These are phyloP conservation scores for Raphanus sativus DNA, from an alignment of 345 rosid species.

Conservation along the genomic window DNA sequence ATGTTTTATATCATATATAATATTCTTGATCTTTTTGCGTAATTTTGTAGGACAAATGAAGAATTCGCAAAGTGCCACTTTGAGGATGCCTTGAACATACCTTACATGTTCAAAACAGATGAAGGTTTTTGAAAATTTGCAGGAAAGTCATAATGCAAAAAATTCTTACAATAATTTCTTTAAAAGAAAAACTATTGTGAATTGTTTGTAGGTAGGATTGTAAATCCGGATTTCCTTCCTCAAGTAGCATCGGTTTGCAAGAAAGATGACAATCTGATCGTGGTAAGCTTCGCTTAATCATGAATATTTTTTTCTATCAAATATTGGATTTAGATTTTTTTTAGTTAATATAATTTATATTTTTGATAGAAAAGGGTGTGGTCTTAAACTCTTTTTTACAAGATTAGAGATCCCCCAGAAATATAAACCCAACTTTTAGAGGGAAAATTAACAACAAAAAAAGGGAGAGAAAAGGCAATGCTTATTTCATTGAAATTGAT, in stretches of 20 bases:
- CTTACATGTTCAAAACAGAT: slow-evolving; percentile 51
- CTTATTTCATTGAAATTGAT: neutral
- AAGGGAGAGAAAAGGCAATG: neutral
- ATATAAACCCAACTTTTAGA: neutral
- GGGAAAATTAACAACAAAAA: neutral
- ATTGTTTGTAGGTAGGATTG: slow-evolving; percentile 4
- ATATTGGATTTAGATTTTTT: neutral
- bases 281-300: slow-evolving; percentile 38
- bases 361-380: neutral
- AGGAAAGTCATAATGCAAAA: neutral
- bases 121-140: slow-evolving; percentile 40
- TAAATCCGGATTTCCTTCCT: slow-evolving; percentile 44
- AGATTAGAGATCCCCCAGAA: neutral
- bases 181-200: neutral
- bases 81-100: slow-evolving; percentile 51
- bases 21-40: neutral
- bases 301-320: neutral
- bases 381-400: neutral
- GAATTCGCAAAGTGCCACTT: slow-evolving; percentile 52
- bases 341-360: neutral
- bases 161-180: neutral
- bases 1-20: neutral
- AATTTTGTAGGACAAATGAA: slow-evolving; percentile 43
- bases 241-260: slow-evolving; percentile 41
- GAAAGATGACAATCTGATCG: slow-evolving; percentile 47